Conservation (phyloP, 2,329 filamentous ascomycete species). For the Dactylellina haptotyla region DNA sequence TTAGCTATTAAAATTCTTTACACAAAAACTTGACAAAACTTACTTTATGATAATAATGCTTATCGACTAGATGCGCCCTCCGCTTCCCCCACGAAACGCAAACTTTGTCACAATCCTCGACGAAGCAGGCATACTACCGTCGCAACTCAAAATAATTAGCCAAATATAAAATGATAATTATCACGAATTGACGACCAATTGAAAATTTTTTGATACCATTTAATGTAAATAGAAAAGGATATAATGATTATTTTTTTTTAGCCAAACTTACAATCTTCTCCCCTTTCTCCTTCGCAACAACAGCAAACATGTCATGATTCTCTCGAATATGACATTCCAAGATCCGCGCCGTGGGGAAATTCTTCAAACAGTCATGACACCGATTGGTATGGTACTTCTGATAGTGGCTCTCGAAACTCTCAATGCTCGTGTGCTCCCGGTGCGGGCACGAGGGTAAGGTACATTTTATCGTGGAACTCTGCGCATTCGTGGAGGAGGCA, state of each 20-base stretch:
- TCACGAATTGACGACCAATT: no score
- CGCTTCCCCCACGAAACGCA: slow-evolving; percentile 35
- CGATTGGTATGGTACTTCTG: slow-evolving; percentile 46
- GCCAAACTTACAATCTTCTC: slow-evolving; percentile 50
- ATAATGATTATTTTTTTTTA: neutral
- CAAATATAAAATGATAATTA: no score
- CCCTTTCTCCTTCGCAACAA: slow-evolving; percentile 36
- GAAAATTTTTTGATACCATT: no score
- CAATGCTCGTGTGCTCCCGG: slow-evolving; percentile 27
- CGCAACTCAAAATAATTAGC: neutral
- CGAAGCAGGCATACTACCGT: slow-evolving; percentile 37
- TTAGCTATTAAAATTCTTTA: neutral
- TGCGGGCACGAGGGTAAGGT: slow-evolving; percentile 43
- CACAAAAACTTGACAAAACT: neutral
- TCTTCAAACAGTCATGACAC: slow-evolving; percentile 48
- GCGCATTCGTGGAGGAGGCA: neutral
- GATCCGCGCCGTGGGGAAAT: slow-evolving; percentile 45
- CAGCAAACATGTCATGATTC: slow-evolving; percentile 53
- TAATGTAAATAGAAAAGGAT: neutral
- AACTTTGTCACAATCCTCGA: slow-evolving; percentile 48
- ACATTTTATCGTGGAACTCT: slow-evolving; percentile 27
- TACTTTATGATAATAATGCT: slow-evolving; percentile 47
- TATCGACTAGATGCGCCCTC: slow-evolving; percentile 43
- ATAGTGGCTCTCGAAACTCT: slow-evolving; percentile 43
- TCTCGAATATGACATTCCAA: slow-evolving; percentile 51